Evolutionary conservation across 2,329 filamentous ascomycete genomes (phyloP).

Genomic region (Ophiostoma fasciatum): DNA sequence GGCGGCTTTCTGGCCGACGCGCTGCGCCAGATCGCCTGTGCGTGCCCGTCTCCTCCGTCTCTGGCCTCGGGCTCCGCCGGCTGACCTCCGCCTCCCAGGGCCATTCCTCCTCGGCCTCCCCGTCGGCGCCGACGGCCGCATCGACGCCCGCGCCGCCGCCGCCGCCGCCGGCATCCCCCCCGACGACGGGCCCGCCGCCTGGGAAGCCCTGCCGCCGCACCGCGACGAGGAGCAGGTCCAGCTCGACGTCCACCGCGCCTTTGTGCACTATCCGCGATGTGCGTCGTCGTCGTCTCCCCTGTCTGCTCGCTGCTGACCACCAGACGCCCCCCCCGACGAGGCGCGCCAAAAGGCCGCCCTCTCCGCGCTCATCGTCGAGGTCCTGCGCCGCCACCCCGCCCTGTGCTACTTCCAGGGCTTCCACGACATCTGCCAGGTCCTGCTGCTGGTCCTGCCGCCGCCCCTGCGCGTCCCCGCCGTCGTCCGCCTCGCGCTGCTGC

Average conservation of each 20-base stretch:
- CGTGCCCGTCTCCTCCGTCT: slow-evolving; percentile 21
- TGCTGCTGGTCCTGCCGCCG: slow-evolving; percentile 69
- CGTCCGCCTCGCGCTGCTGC: slow-evolving; percentile 70
- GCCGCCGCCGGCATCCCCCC: slow-evolving; percentile 9
- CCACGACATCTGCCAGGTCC: slow-evolving; percentile 94
- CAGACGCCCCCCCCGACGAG: slow-evolving; percentile 56
- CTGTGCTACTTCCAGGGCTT: slow-evolving; percentile 97
- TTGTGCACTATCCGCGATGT: slow-evolving; percentile 89
- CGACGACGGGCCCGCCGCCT: slow-evolving; percentile 20
- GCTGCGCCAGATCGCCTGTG: slow-evolving; percentile 64
- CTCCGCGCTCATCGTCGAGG: slow-evolving; percentile 62
- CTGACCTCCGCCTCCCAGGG: slow-evolving; percentile 42
- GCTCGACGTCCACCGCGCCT: slow-evolving; percentile 89
- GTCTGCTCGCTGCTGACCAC: not conserved
- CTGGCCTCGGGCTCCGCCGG: not conserved
- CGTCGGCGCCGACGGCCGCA: slow-evolving; percentile 1
- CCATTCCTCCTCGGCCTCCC: slow-evolving; percentile 38
- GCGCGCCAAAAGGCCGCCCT: slow-evolving; percentile 59
- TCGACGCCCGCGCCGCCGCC: slow-evolving; percentile 6
- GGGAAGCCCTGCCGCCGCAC: slow-evolving; percentile 58
- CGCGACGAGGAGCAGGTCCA: slow-evolving; percentile 80
- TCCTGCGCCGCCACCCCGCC: slow-evolving; percentile 66
- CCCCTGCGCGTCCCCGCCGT: slow-evolving; percentile 46
- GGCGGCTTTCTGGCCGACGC: slow-evolving; percentile 55
- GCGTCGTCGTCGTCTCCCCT: slow-evolving; percentile 17